Evolutionary conservation across 1,284 basidiomycete genomes (phyloP).

Genomic region (Ustilago bromivora): DNA sequence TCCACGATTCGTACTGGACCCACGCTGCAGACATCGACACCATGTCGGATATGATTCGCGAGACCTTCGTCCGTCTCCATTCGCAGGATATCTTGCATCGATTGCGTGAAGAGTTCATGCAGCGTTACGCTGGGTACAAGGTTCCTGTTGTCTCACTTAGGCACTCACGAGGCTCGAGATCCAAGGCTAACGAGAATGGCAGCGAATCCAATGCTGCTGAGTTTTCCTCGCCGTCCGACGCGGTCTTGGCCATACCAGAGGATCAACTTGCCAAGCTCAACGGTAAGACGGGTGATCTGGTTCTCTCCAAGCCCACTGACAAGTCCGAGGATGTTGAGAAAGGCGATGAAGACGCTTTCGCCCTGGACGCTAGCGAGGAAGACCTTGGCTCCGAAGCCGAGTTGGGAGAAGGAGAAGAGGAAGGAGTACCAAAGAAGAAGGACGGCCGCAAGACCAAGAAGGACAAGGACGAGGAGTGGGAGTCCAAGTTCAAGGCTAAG

Average conservation of each 20-base stretch:
- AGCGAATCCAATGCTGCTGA: slow-evolving; percentile 5
- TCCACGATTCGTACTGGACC: slow-evolving; percentile 99
- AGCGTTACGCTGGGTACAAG: slow-evolving; percentile 61
- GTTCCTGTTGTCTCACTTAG: slow-evolving; percentile 53
- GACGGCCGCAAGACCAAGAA: slow-evolving; percentile 13
- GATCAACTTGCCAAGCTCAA: slow-evolving; percentile 40
- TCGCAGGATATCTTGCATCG: slow-evolving; percentile 82
- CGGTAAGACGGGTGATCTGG: slow-evolving; percentile 28
- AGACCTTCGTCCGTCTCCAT: slow-evolving; percentile 93
- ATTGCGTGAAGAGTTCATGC: slow-evolving; percentile 71
- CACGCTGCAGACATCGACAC: slow-evolving; percentile 88
- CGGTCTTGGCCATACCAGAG: slow-evolving; percentile 36
- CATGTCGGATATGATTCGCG: slow-evolving; percentile 90
- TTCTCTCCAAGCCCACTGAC: slow-evolving; percentile 21
- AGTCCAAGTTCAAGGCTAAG: slow-evolving; percentile 57
- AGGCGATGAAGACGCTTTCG: slow-evolving; percentile 11
- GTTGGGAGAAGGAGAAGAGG: slow-evolving; percentile 16
- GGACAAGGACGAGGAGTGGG: slow-evolving; percentile 36
- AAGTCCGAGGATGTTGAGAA: slow-evolving; percentile 26
- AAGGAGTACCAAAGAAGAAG: slow-evolving; percentile 14
- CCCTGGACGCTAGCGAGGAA: slow-evolving; percentile 11
- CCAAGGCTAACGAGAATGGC: slow-evolving; percentile 12
- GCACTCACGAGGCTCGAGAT: slow-evolving; percentile 5
- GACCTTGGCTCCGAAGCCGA: slow-evolving; percentile 13
- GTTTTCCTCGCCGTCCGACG: slow-evolving; percentile 22